Evolutionary conservation across 495 filamentous ascomycete genomes (phyloP).

Genomic region (Zalerion maritima): DNA sequence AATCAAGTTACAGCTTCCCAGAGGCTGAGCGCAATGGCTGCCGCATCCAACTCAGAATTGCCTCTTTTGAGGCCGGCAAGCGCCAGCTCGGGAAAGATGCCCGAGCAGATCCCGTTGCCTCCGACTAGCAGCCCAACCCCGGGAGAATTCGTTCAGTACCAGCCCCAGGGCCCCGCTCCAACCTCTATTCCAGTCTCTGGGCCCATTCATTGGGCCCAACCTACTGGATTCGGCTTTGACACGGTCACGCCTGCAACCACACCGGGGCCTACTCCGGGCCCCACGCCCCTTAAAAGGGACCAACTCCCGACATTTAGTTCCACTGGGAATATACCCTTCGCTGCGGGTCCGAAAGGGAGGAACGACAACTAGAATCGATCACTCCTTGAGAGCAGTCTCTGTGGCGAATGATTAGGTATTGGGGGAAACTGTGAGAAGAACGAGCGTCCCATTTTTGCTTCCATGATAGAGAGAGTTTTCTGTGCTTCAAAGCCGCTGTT

Average conservation of each 20-base stretch:
- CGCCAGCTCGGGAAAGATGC: constrained; percentile 8
- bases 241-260: constrained; percentile 16
- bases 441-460: too few species aligned
- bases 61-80: constrained; percentile 6
- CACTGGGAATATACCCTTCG: constrained; percentile 20
- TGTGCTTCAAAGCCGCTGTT: too few species aligned
- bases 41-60: constrained; percentile 4
- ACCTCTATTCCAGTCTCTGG: constrained; percentile 7
- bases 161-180: constrained; percentile 20
- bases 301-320: constrained; percentile 14
- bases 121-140: constrained; percentile 2
- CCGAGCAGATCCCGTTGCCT: constrained; percentile 4
- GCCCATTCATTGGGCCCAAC: constrained; percentile 23
- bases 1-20: constrained; percentile 1
- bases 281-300: constrained; percentile 8
- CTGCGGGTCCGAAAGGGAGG: too few species aligned
- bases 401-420: too few species aligned
- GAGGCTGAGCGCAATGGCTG: constrained; percentile 1
- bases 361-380: too few species aligned
- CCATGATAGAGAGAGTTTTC: too few species aligned
- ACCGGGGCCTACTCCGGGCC: not conserved
- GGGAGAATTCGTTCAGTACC: constrained; percentile 20
- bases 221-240: constrained; percentile 21
- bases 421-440: too few species aligned
- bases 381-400: too few species aligned